A percentile compares a stretch with the other conserved stretches of the same genome.
Conservation (phyloP, 176 grass and related monocot species). For the Juncus effusus region DNA sequence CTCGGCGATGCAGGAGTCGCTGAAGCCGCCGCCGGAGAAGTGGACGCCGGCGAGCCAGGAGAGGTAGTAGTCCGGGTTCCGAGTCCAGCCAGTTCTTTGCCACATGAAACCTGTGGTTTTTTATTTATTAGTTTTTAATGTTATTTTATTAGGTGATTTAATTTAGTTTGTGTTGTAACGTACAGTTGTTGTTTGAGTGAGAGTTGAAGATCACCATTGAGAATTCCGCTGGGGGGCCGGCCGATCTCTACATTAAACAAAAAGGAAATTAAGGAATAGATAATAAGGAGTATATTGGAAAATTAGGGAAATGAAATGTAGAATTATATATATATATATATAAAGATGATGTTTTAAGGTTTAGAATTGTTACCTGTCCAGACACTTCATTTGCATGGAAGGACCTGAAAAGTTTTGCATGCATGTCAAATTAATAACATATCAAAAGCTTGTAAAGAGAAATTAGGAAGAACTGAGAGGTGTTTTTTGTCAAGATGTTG, state of each 20-base stretch:
- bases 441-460: constrained; percentile 8
- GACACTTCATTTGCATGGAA: constrained; percentile 54
- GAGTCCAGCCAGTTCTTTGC: constrained; percentile 86
- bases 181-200: constrained; percentile 79
- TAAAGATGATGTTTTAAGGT: too few species aligned
- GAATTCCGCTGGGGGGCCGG: constrained; percentile 47
- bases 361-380: constrained; percentile 50
- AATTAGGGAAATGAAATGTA: constrained; percentile 12
- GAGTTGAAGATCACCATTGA: constrained; percentile 78
- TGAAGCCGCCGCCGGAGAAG: constrained; percentile 81
- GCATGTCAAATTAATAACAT: constrained; percentile 21
- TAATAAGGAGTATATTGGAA: constrained; percentile 24
- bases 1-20: constrained; percentile 71
- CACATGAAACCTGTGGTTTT: constrained; percentile 59
- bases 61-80: constrained; percentile 68
- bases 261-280: constrained; percentile 13
- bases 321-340: constrained; percentile 8
- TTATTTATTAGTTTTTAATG: constrained; percentile 12
- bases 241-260: constrained; percentile 46
- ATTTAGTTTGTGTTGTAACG: neutral
- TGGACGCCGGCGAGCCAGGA: constrained; percentile 67
- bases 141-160: neutral
- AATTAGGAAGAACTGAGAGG: too few species aligned
- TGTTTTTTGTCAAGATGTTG: too few species aligned
- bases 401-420: constrained; percentile 50